Base-by-base conservation (phyloP, 2,329 filamentous ascomycete genomes). In the Neopestalotiopsis sp. region DNA sequence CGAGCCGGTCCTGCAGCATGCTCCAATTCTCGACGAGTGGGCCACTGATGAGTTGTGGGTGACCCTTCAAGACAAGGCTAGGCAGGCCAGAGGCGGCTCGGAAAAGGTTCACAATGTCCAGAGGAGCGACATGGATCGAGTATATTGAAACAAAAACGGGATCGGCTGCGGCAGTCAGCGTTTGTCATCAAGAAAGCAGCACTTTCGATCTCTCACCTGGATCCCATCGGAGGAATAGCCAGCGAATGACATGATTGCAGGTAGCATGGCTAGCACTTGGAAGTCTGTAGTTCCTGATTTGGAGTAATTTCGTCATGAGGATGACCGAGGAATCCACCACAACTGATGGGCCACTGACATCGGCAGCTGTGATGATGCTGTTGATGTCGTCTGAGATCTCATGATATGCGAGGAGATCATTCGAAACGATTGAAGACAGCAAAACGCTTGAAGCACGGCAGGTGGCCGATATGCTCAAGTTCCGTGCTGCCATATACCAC, bases 191-290 rank as follows among this genome's bases (percentile, higher is more conserved):
- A 61, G 6, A 45, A 20, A 9, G 1, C 45, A 53, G 24, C 13
- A 30, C 9, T 12, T 6, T 10, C 9, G n/a, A 20, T 20, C 14
- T 79, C 87, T 78, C 84, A 95, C 93, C 90, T 72, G 94, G 92
- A 72, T 90, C 90, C 94, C 95, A 99, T 74, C 88, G 91, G 42
- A 90, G 87, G 74, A 94, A 90, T 1, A 96, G 79, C 96, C 96
- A 99, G 74, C 90, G 87, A 68, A 96, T 88, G 45, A 96, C 87
- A 74, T 92, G 89, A 71, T 90, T 92, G 49, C 89, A 90, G 3
- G 90, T 92, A 53, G 85, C 85, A 73, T 90, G 88, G 72, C 89
- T 92, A 45, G 89, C 88, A 69, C 88, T 91, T 1, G 93, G 92
- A 59, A 92, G 89, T 74, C 91, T 87, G 34, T 88, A 86, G 72